A percentile compares a stretch with the other conserved stretches of the same genome.
Conservation (phyloP, 139 green algal genomes). For the Limnomonas spitsbergensis region DNA sequence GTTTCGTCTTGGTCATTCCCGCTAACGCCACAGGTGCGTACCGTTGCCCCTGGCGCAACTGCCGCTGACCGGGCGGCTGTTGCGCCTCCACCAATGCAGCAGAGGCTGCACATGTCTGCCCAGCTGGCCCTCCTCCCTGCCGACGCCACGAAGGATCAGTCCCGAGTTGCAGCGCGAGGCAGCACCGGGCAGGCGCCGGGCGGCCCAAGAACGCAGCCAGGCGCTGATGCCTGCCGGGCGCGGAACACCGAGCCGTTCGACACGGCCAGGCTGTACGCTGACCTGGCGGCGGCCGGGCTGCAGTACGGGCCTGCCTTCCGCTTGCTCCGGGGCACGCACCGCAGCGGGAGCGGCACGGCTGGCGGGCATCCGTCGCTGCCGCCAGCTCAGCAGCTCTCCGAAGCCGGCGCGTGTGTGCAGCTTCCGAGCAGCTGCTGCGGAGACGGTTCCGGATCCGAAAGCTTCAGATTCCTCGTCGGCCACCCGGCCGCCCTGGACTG, state of each 20-base stretch:
- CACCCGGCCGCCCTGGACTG: constrained; percentile 49
- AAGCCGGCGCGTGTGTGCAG: background rate
- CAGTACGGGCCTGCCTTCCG: constrained; percentile 83
- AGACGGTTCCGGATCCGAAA: too few relatives aligned
- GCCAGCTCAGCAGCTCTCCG: background rate
- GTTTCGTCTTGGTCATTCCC: too few relatives aligned
- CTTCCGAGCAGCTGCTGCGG: background rate
- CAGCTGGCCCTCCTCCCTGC: background rate
- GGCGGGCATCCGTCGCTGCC: background rate
- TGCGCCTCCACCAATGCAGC: constrained; percentile 7
- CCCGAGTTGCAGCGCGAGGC: too few relatives aligned
- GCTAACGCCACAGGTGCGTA: too few relatives aligned
- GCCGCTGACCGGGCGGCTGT: constrained; percentile 5
- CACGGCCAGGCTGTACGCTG: constrained; percentile 61
- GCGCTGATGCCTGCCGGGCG: constrained; percentile 24
- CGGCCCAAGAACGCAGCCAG: too few relatives aligned
- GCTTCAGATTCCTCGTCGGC: background rate
- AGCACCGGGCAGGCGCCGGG: too few relatives aligned
- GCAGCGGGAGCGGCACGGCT: background rate
- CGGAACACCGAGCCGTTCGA: constrained; percentile 22
- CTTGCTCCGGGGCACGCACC: constrained; percentile 59
- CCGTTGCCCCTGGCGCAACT: background rate
- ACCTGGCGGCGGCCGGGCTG: constrained; percentile 69
- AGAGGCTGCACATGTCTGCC: constrained; percentile 21
- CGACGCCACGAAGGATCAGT: too few relatives aligned